Evolutionary conservation across 73 alveolate species (phyloP).

Genomic region (Paramecium sexaurelia): DNA sequence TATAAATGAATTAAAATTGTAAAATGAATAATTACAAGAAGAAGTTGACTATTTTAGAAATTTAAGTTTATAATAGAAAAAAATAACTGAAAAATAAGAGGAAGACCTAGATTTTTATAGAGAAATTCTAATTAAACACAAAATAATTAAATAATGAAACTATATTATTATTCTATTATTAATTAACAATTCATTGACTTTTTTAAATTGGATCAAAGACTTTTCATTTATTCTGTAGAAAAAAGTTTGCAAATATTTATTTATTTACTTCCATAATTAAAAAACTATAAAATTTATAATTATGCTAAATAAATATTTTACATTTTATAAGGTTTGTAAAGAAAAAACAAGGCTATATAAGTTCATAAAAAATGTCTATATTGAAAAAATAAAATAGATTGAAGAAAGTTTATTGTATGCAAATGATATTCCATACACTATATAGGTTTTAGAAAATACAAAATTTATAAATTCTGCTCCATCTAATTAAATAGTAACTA

Average conservation of each 20-base stretch:
- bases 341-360: slow-evolving; percentile 18
- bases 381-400: neutral
- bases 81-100: slow-evolving; percentile 34
- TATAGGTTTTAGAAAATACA: neutral
- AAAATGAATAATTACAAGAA: slow-evolving; percentile 13
- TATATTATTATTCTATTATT: neutral
- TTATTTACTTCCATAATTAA: no score
- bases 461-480: neutral
- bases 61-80: slow-evolving; percentile 14
- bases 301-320: slow-evolving; percentile 1
- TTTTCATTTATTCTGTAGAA: no score
- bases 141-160: slow-evolving; percentile 25
- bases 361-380: neutral
- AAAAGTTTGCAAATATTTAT: no score
- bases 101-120: slow-evolving; percentile 65
- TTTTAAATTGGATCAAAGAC: no score
- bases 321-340: neutral
- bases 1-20: slow-evolving; percentile 34
- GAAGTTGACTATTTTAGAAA: slow-evolving; percentile 61
- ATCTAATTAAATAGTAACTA: neutral
- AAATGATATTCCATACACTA: neutral
- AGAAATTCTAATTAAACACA: slow-evolving; percentile 55
- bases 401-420: neutral
- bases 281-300: neutral
- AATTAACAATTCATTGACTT: no score